Evolutionary conservation across 2,329 filamentous ascomycete species (phyloP).

Genomic region (Colletotrichum sidae): DNA sequence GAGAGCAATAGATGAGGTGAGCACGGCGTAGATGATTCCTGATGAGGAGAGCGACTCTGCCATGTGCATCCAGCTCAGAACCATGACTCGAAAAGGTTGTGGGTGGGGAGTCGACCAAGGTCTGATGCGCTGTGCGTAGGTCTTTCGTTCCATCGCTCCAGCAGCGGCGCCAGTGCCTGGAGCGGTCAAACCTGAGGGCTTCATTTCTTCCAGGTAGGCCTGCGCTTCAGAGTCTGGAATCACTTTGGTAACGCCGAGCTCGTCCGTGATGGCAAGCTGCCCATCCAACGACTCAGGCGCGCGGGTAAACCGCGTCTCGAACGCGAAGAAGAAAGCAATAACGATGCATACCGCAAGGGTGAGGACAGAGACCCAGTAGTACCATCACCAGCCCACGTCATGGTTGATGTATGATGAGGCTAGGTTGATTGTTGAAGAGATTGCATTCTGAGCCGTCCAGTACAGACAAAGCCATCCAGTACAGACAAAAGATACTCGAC

Average conservation of each 20-base stretch:
- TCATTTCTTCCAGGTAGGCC: conserved; percentile 37
- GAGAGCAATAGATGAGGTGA: conserved; percentile 50
- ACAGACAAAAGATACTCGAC: conserved; percentile 49
- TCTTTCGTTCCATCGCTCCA: conserved; percentile 8
- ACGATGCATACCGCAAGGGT: conserved; percentile 49
- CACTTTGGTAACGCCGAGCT: conserved; percentile 50
- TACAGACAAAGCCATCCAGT: conserved; percentile 55
- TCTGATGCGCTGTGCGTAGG: conserved; percentile 46
- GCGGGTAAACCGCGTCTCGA: conserved; percentile 54
- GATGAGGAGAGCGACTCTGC: conserved; percentile 44
- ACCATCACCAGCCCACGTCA: conserved; percentile 53
- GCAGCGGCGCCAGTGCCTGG: not conserved
- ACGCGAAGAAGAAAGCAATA: conserved; percentile 50
- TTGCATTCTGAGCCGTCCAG: conserved; percentile 51
- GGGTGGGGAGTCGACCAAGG: conserved; percentile 41
- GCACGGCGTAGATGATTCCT: conserved; percentile 51
- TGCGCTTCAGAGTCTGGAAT: conserved; percentile 46
- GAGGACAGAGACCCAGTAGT: conserved; percentile 54
- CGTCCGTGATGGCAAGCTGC: conserved; percentile 50
- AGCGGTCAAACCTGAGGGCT: not conserved
- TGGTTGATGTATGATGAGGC: conserved; percentile 49
- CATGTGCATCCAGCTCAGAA: conserved; percentile 20
- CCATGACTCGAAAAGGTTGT: conserved; percentile 33
- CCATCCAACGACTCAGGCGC: conserved; percentile 47
- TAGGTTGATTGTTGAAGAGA: conserved; percentile 48